Evolutionary conservation across 257 asterid genomes (phyloP), one percentile per base, ranked within the genome.

Genomic region (Craterostigma plantagineum): DNA sequence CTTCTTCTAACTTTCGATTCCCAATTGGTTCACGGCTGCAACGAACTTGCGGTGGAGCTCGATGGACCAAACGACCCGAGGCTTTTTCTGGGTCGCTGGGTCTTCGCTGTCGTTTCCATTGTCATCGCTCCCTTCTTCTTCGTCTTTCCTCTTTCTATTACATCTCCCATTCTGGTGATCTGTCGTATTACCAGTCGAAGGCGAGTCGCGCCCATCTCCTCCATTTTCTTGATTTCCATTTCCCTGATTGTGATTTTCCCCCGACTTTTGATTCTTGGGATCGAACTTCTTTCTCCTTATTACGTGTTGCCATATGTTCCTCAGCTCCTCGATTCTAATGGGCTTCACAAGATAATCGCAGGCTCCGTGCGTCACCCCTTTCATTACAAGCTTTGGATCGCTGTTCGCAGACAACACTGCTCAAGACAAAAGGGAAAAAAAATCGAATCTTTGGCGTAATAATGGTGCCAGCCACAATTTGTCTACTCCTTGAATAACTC

Each of bases 281-380:
- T 64, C 73, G 6, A 48, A 3, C 52, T 61, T 71, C 30, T 63
- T 67, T 42, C 55, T 75, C 46, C 92, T 56, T 18, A 72, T 38
- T 0, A 75, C 92, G 16, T 71, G 92, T 34, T 79, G 80, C 80
- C 87, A 69, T 46, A 75, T 67, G 42, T 72, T 69, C 60, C 60
- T 69, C 56, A 79, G 66, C 71, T 67, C 81, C 58, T 75, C 77
- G 14, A 75, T 46, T 11, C 75, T 64, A 9, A 75, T 73, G 2
- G 92, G 92, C 40, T 79, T 79, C 35, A 79, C 68, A 74, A 79
- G 56, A 63, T 72, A 79, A 55, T 79, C 92, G 42, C 80, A 66
- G 12, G 82, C 92, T 10, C 92, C 92, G 4, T 75, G 82, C 35
- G 73, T 72, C n/a, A 75, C 65, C 45, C 87, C 80, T 53, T 79